Percentiles rank a stretch among this genome's conserved stretches.
Conservation (phyloP, 2,329 filamentous ascomycete species). For the Xylaria sp. region DNA sequence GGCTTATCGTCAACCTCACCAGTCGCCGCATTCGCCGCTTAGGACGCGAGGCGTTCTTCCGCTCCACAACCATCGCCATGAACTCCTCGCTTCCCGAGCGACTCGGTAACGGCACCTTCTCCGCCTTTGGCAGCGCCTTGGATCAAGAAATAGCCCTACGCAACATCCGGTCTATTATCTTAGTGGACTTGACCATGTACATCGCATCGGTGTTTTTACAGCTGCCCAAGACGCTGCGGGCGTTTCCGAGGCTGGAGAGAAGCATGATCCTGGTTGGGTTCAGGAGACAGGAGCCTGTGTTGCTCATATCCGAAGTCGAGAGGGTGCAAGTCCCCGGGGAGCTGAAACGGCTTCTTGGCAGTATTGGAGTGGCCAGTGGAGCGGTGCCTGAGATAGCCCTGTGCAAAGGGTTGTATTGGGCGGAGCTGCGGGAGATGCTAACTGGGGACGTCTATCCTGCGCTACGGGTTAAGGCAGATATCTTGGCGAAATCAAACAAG, state of each 20-base stretch:
- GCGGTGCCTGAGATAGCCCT: background rate
- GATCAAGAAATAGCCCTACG: constrained; percentile 9
- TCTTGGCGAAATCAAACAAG: background rate
- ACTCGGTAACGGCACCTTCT: background rate
- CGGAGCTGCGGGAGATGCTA: background rate
- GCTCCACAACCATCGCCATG: constrained; percentile 25
- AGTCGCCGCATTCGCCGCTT: constrained; percentile 27
- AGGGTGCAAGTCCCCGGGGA: background rate
- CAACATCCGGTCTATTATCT: constrained; percentile 13
- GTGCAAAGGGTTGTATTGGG: background rate
- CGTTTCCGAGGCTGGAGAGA: constrained; percentile 6
- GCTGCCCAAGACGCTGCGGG: constrained; percentile 11
- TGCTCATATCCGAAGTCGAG: background rate
- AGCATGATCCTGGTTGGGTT: background rate
- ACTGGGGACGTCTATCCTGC: constrained; percentile 17
- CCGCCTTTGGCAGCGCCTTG: background rate
- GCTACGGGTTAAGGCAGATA: constrained; percentile 11
- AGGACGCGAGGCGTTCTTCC: constrained; percentile 23
- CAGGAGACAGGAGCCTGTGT: background rate
- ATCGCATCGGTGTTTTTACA: background rate
- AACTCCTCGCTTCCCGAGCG: background rate
- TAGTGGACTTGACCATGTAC: constrained; percentile 1
- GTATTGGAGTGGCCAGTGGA: background rate
- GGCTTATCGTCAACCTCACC: constrained; percentile 17
- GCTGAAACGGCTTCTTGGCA: constrained; percentile 2